Evolutionary conservation across 345 rosid genomes (phyloP), one percentile per base, ranked within the genome.

Genomic region (Brassica rapa): DNA sequence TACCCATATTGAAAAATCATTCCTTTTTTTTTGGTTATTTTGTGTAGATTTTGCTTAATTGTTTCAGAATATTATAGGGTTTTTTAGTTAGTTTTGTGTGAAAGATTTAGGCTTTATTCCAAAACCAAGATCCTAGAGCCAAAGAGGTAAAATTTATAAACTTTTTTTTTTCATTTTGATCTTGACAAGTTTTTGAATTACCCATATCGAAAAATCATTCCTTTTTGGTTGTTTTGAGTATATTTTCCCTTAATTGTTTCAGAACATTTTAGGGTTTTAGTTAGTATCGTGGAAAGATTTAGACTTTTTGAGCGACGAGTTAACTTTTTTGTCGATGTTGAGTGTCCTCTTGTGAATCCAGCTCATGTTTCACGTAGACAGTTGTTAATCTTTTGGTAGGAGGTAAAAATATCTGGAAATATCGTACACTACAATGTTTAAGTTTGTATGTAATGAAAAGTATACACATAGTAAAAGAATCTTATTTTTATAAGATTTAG

Each of bases 41-140:
- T 51, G 1, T 5, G 57, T 51, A n/a, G 57, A n/a, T 46, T 46
- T 63, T 32, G 16, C 16, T 19, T 2, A 65, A 19, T 71, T 33
- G 43, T 37, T 37, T 37, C 8, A 11, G 4, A 67, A 60, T 30
- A 49, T 77, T 15, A 55, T 70, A 70, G 80, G 80, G 80, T 61
- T 76, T 61, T 76, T 59, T 62, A 69, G 70, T 69, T 15, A 9
- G 78, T 15, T 43, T 33, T 62, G 49, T 23, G 43, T 19, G n/a
- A 63, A 8, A 63, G 71, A 35, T 70, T 62, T 70, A 56, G 76
- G 55, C 41, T 75, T 46, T 11, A 19, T 19, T 19, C 21, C 21
- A 19, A 19, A 19, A 19, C 21, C 21, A 19, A 19, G 77, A 86
- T 70, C 77, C 85, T 12, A 80, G 87, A 43, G 93, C 96, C 49